Conservation (phyloP, 306 rosid species). For the Gleditsia sinensis region DNA sequence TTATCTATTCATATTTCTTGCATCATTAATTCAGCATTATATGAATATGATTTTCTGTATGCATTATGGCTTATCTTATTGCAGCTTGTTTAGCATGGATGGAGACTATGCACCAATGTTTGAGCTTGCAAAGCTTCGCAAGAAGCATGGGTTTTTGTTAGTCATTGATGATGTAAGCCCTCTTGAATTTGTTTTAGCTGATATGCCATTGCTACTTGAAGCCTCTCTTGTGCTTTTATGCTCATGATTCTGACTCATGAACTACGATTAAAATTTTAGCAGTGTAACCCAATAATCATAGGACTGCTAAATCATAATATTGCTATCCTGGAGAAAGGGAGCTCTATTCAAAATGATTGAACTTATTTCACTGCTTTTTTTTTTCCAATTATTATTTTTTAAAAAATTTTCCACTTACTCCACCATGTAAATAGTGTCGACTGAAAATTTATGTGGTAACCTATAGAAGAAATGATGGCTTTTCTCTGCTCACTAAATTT, state of each 20-base stretch:
- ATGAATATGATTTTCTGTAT: constrained; percentile 2
- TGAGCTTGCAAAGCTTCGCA: constrained; percentile 77
- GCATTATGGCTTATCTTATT: constrained; percentile 28
- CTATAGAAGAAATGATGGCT: background rate
- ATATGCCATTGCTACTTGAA: constrained; percentile 9
- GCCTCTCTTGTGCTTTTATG: constrained; percentile 1
- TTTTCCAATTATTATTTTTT: background rate
- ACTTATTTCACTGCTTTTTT: background rate
- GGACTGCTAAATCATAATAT: background rate
- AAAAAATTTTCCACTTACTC: background rate
- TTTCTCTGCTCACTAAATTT: background rate
- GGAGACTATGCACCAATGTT: constrained; percentile 90
- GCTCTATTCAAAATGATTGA: too few species aligned
- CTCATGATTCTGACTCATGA: constrained; percentile 12
- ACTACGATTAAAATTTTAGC: background rate
- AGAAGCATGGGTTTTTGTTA: constrained; percentile 74
- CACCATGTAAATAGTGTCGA: background rate
- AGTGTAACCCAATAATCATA: background rate
- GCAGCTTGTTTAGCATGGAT: constrained; percentile 99
- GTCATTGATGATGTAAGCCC: constrained; percentile 87
- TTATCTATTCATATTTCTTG: constrained; percentile 12
- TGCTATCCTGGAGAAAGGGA: background rate
- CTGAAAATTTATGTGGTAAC: constrained; percentile 12
- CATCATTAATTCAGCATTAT: background rate
- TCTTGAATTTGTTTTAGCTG: constrained; percentile 34